phyloP scores from a whole-genome alignment of 2,329 filamentous ascomycete genomes.

The Fragosphaeria purpurea region DNA sequence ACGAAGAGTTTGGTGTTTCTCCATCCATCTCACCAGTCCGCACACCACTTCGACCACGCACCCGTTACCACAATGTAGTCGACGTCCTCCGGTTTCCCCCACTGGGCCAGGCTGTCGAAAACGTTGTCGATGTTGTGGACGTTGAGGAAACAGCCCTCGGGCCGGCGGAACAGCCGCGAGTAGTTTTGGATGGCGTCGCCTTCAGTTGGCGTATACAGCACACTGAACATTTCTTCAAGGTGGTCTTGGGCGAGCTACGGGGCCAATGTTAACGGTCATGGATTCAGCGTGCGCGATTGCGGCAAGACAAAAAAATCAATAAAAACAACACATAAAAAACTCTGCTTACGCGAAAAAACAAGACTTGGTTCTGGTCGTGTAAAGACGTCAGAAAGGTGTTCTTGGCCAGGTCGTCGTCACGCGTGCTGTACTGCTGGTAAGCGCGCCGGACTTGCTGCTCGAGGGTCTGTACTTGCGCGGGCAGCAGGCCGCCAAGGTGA shows the following conservation, averaged over 20 bases:
- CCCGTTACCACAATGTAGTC: constrained; percentile 86
- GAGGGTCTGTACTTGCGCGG: constrained; percentile 60
- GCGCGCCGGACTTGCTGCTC: constrained; percentile 68
- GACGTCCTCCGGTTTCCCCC: constrained; percentile 61
- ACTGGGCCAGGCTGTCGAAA: constrained; percentile 55
- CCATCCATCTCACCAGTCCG: no score
- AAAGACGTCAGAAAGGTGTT: constrained; percentile 82
- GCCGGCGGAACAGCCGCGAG: constrained; percentile 64
- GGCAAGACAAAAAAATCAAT: not conserved
- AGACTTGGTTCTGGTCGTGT: constrained; percentile 74
- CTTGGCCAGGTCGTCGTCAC: constrained; percentile 59
- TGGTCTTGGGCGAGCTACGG: constrained; percentile 61
- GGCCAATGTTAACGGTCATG: not conserved
- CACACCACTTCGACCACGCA: constrained; percentile 18
- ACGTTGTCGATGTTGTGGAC: constrained; percentile 59
- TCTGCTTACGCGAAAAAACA: constrained; percentile 59
- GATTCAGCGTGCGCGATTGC: no score
- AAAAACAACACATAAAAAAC: not conserved
- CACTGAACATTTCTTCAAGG: constrained; percentile 75
- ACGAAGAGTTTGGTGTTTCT: constrained; percentile 7
- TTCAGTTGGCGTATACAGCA: constrained; percentile 89
- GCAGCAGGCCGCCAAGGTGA: constrained; percentile 62
- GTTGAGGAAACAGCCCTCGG: constrained; percentile 74
- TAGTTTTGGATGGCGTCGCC: constrained; percentile 82
- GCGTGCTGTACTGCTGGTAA: constrained; percentile 65